Evolutionary conservation across 768 basidiomycete species (phyloP).

Genomic region (Mrakia hoshinonis): DNA sequence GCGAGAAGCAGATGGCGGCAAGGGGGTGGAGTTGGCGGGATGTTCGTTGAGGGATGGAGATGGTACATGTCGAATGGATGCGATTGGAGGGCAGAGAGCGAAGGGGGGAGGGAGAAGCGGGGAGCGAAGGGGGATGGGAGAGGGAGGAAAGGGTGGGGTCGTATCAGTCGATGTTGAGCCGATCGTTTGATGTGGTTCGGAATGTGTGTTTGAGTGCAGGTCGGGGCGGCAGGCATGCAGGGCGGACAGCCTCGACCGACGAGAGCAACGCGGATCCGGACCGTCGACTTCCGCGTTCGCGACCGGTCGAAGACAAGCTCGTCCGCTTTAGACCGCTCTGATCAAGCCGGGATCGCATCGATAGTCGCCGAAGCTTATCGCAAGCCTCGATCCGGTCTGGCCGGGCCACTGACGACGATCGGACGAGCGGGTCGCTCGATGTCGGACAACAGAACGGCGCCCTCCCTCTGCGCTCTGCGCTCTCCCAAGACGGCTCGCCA

Average conservation of each 20-base stretch:
- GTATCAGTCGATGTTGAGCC: slow-evolving; percentile 1
- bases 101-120: neutral
- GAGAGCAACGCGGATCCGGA: neutral
- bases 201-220: neutral
- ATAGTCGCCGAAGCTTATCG: no score
- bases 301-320: no score
- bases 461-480: no score
- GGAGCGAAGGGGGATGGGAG: neutral
- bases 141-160: neutral
- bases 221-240: neutral
- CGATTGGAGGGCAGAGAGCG: neutral
- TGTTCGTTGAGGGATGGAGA: slow-evolving; percentile 38
- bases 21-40: neutral
- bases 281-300: no score
- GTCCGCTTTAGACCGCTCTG: no score
- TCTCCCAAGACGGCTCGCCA: no score
- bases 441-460: no score
- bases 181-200: neutral
- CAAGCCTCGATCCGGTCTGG: no score
- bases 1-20: neutral
- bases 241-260: neutral
- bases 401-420: no score
- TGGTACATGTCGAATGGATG: neutral
- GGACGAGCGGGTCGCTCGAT: no score
- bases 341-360: no score